phyloP scores from a whole-genome alignment of 192 early-diverging fungal species.

The Umbelopsis vinacea region DNA sequence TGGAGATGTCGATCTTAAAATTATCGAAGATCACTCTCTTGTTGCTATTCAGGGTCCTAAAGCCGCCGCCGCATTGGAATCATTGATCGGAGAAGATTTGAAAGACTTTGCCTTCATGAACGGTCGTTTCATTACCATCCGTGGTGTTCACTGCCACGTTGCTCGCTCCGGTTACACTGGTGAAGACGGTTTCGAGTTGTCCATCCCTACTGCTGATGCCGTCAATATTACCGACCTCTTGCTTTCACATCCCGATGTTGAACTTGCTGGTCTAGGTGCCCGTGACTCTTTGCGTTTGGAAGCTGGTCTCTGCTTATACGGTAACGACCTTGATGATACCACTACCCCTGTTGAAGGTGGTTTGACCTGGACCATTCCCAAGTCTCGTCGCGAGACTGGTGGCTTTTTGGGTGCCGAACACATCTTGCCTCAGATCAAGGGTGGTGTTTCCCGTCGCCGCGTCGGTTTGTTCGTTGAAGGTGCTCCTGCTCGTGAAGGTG shows the following conservation, averaged over 20 bases:
- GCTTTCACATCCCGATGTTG: constrained; percentile 73
- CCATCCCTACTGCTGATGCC: constrained; percentile 76
- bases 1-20: constrained; percentile 85
- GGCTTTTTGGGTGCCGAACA: constrained; percentile 90
- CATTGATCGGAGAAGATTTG: constrained; percentile 61
- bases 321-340: constrained; percentile 92
- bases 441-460: constrained; percentile 76
- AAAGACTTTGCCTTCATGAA: constrained; percentile 91
- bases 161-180: constrained; percentile 98
- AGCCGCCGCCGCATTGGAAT: constrained; percentile 71
- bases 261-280: constrained; percentile 93
- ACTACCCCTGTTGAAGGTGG: constrained; percentile 92
- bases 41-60: constrained; percentile 93
- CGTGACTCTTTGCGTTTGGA: constrained; percentile 95
- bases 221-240: constrained; percentile 70
- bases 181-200: constrained; percentile 99
- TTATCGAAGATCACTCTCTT: constrained; percentile 86
- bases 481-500: constrained; percentile 86
- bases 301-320: constrained; percentile 97
- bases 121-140: constrained; percentile 69
- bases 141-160: constrained; percentile 82
- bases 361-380: constrained; percentile 94
- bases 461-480: constrained; percentile 91
- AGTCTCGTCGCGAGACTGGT: constrained; percentile 80
- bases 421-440: constrained; percentile 87